Percentiles rank a stretch among this genome's conserved stretches.
phyloP scores from a whole-genome alignment of 1,284 basidiomycete species.

The Tremellales sp. region DNA sequence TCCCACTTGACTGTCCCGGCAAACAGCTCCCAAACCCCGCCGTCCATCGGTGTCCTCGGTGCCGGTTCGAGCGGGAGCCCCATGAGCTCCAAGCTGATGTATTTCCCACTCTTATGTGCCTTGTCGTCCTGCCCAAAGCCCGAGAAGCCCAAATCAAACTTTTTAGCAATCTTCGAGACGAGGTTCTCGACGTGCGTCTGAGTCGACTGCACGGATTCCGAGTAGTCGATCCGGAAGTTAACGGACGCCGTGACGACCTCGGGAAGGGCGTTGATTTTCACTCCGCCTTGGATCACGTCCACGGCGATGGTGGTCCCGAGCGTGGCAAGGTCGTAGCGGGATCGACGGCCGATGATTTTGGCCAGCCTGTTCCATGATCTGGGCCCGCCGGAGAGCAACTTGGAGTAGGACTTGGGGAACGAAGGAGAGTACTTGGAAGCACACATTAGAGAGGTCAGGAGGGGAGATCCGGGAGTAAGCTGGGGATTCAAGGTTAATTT shows the following conservation, averaged over 20 bases:
- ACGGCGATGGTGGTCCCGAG: constrained; percentile 42
- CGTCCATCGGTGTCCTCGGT: constrained; percentile 36
- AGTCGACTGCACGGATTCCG: constrained; percentile 34
- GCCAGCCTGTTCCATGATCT: constrained; percentile 46
- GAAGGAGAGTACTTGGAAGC: constrained; percentile 44
- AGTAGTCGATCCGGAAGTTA: constrained; percentile 48
- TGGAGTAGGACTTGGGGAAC: constrained; percentile 37
- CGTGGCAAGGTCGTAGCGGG: constrained; percentile 17
- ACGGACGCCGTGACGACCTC: constrained; percentile 36
- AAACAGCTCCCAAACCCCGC: constrained; percentile 46
- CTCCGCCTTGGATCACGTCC: constrained; percentile 42
- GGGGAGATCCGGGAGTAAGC: constrained; percentile 46
- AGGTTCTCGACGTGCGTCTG: constrained; percentile 32
- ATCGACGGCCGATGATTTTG: constrained; percentile 30
- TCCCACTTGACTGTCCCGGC: constrained; percentile 43
- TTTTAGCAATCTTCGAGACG: constrained; percentile 31
- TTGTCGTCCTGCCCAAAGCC: constrained; percentile 22
- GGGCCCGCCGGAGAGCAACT: constrained; percentile 29
- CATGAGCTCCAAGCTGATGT: constrained; percentile 34
- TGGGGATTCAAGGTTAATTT: constrained; percentile 1
- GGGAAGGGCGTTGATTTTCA: constrained; percentile 39
- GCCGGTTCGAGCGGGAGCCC: constrained; percentile 46
- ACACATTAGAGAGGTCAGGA: constrained; percentile 50
- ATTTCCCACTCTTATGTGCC: constrained; percentile 17
- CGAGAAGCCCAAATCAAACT: constrained; percentile 26